These are phyloP conservation scores for Pochonia chlamydosporia DNA, from an alignment of 2,329 filamentous ascomycete genomes.

Conservation along the genomic window DNA sequence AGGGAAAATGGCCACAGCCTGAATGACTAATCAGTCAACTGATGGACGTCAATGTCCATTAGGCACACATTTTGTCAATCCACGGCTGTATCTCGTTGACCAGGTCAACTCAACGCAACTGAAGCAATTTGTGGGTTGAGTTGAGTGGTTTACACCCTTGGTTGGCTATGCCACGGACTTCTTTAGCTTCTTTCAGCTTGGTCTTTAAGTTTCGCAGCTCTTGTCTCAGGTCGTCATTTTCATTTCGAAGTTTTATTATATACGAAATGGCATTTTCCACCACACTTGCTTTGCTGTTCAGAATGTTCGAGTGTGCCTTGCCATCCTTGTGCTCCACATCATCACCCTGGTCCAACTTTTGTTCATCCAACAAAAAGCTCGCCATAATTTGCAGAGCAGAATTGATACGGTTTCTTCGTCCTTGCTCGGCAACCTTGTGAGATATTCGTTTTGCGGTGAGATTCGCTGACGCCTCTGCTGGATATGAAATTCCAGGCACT, in stretches of 20 bases:
- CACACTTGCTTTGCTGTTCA: constrained; percentile 90
- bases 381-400: constrained; percentile 89
- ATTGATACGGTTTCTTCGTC: constrained; percentile 91
- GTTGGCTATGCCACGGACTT: too few species aligned
- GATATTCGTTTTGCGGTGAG: constrained; percentile 94
- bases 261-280: constrained; percentile 97
- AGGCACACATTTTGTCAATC: too few species aligned
- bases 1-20: too few species aligned
- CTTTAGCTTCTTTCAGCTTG: constrained; percentile 23
- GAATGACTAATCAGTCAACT: too few species aligned
- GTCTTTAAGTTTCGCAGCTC: constrained; percentile 39
- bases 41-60: too few species aligned
- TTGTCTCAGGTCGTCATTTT: constrained; percentile 63
- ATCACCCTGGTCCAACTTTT: constrained; percentile 32
- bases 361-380: constrained; percentile 64
- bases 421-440: constrained; percentile 97
- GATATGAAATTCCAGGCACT: constrained; percentile 84
- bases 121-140: too few species aligned
- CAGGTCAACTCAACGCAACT: too few species aligned
- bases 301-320: constrained; percentile 42
- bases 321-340: constrained; percentile 43
- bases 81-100: too few species aligned
- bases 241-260: constrained; percentile 76
- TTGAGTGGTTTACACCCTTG: too few species aligned
- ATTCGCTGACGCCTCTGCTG: constrained; percentile 85